Conservation (phyloP, 1,284 basidiomycete genomes). For the Rhodotorula sp. region DNA sequence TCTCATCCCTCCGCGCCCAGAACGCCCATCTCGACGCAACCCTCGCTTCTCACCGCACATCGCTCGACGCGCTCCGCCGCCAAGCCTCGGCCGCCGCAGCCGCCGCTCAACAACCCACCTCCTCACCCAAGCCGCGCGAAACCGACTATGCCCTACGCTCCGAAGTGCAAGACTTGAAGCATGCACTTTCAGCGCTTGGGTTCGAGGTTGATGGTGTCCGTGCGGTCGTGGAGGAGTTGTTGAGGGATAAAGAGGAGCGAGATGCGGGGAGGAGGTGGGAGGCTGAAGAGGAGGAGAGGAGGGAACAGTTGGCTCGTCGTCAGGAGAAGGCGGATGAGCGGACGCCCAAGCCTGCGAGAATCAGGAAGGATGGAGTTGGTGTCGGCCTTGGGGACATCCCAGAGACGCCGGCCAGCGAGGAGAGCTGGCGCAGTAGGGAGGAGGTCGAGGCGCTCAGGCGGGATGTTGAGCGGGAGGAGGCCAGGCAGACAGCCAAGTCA, state of each 20-base stretch:
- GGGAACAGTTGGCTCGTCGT: not conserved
- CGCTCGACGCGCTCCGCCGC: conserved; percentile 8
- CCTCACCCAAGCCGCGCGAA: no score
- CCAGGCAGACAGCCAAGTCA: not conserved
- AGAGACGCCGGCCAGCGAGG: conserved; percentile 5
- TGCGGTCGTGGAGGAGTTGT: conserved; percentile 35
- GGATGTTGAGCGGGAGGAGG: conserved; percentile 2
- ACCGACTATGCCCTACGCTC: conserved; percentile 3
- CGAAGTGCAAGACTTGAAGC: conserved; percentile 28
- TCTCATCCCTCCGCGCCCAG: conserved; percentile 3
- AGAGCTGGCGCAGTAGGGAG: not conserved
- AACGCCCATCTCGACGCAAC: conserved; percentile 18
- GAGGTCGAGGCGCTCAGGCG: conserved; percentile 10
- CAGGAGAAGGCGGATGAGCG: not conserved
- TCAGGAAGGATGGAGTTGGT: not conserved
- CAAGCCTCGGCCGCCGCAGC: not conserved
- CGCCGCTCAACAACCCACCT: not conserved
- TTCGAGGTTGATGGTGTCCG: conserved; percentile 36
- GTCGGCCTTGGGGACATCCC: not conserved
- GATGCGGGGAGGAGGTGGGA: conserved; percentile 10
- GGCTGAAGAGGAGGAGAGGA: conserved; percentile 22
- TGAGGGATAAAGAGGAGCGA: conserved; percentile 25
- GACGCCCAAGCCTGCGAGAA: not conserved
- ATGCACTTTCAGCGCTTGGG: conserved; percentile 29
- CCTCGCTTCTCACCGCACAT: conserved; percentile 7